These are phyloP conservation scores for Rhodofomes roseus DNA, from an alignment of 1,284 basidiomycete genomes.

Conservation along the genomic window DNA sequence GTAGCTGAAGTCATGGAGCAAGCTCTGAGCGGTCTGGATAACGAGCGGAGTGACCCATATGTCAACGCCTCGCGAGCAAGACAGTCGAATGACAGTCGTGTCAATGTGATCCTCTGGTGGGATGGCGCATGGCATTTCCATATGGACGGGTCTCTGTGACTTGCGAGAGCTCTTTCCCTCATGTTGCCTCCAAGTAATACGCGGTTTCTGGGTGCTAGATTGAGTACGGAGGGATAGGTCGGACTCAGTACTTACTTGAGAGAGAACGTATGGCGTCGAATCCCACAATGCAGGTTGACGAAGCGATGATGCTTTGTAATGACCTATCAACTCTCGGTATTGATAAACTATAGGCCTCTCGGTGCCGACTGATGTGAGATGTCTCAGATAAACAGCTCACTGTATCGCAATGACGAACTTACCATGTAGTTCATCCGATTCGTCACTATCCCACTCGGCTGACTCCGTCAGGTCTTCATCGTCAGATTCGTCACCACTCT, in stretches of 20 bases:
- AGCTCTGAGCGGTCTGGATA: slow-evolving; percentile 12
- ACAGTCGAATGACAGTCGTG: slow-evolving; percentile 17
- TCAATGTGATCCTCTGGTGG: slow-evolving; percentile 2
- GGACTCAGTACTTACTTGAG: slow-evolving; percentile 12
- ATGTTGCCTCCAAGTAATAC: neutral
- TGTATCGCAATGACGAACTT: neutral
- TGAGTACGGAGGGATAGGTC: neutral
- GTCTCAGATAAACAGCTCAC: neutral
- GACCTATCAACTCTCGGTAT: slow-evolving; percentile 26
- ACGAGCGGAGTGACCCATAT: slow-evolving; percentile 24
- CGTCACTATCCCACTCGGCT: slow-evolving; percentile 51
- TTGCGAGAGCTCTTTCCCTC: neutral
- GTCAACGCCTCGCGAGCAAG: slow-evolving; percentile 12
- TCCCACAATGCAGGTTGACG: slow-evolving; percentile 31
- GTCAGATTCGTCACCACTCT: slow-evolving; percentile 75
- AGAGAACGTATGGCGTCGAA: slow-evolving; percentile 36
- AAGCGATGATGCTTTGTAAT: slow-evolving; percentile 27
- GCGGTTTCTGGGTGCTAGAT: neutral
- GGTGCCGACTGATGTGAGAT: slow-evolving; percentile 1
- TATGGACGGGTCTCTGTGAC: too few species aligned
- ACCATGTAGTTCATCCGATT: slow-evolving; percentile 37
- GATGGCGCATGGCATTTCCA: neutral
- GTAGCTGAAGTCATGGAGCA: slow-evolving; percentile 16
- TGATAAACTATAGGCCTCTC: slow-evolving; percentile 16
- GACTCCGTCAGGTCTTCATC: slow-evolving; percentile 58